Conservation (phyloP, 495 filamentous ascomycete genomes). For the Cenococcum geophilum region DNA sequence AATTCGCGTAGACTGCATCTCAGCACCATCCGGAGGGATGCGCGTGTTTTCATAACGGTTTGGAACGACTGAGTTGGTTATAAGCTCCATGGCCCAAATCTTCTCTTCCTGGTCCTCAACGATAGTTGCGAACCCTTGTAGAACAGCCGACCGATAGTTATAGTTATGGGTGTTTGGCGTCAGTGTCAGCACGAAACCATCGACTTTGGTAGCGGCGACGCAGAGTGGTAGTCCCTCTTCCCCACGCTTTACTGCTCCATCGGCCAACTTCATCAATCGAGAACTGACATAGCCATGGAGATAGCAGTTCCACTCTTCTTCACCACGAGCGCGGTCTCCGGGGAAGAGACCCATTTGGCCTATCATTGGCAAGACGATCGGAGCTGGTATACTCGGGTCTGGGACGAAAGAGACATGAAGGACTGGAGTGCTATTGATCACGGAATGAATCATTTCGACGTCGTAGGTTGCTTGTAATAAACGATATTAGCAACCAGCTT, state of each 20-base stretch:
- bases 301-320: conserved; percentile 70
- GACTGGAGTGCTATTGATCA: conserved; percentile 70
- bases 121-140: conserved; percentile 67
- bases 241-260: conserved; percentile 33
- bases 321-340: conserved; percentile 52
- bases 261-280: conserved; percentile 64
- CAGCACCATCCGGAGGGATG: conserved; percentile 63
- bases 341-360: conserved; percentile 72
- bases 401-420: conserved; percentile 77
- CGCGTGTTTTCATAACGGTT: conserved; percentile 65
- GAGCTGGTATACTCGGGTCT: conserved; percentile 55
- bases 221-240: conserved; percentile 53
- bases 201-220: conserved; percentile 61
- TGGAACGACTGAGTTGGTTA: conserved; percentile 69
- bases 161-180: conserved; percentile 76
- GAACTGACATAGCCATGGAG: conserved; percentile 83
- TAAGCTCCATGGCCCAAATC: conserved; percentile 72
- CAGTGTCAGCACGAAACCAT: conserved; percentile 70
- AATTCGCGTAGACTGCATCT: conserved; percentile 73
- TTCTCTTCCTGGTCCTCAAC: conserved; percentile 68
- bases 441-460: conserved; percentile 65
- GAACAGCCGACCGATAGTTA: conserved; percentile 80
- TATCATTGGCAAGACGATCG: conserved; percentile 79
- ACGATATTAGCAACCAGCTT: neutral
- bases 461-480: conserved; percentile 60